Conservation (phyloP, 2,329 filamentous ascomycete genomes). For the Trichoderma sp. region DNA sequence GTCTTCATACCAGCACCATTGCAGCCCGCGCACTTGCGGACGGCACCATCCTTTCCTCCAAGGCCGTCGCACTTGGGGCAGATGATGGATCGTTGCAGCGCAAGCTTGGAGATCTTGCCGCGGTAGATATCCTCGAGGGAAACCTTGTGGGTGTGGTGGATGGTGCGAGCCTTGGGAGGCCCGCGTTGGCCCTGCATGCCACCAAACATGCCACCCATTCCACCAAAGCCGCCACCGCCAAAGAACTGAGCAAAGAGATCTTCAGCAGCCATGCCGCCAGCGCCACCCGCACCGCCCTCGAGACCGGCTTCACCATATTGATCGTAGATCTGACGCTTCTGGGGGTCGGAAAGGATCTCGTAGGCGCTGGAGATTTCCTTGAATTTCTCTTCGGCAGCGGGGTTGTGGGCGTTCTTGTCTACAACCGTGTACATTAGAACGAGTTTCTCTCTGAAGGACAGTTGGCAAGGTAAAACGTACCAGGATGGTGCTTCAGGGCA, state of each 20-base stretch:
- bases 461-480: slow-evolving; percentile 53
- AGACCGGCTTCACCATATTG: slow-evolving; percentile 97
- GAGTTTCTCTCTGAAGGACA: background rate
- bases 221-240: slow-evolving; percentile 68
- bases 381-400: slow-evolving; percentile 94
- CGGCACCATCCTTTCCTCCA: slow-evolving; percentile 96
- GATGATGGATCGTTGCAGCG: slow-evolving; percentile 95
- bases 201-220: slow-evolving; percentile 76
- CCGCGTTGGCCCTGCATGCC: slow-evolving; percentile 74
- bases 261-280: slow-evolving; percentile 87
- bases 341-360: slow-evolving; percentile 87
- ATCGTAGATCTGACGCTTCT: slow-evolving; percentile 92
- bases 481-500: slow-evolving; percentile 83
- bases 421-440: slow-evolving; percentile 30
- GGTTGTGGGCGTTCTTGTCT: slow-evolving; percentile 98
- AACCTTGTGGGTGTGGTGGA: slow-evolving; percentile 98
- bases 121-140: slow-evolving; percentile 97
- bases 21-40: slow-evolving; percentile 88
- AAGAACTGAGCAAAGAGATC: slow-evolving; percentile 98
- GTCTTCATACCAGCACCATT: slow-evolving; percentile 98
- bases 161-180: slow-evolving; percentile 87
- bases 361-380: slow-evolving; percentile 97
- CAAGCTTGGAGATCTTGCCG: slow-evolving; percentile 96
- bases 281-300: slow-evolving; percentile 77
- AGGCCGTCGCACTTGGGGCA: slow-evolving; percentile 92